Conservation (phyloP, 495 filamentous ascomycete genomes). For the Trichoderma asperelloides region DNA sequence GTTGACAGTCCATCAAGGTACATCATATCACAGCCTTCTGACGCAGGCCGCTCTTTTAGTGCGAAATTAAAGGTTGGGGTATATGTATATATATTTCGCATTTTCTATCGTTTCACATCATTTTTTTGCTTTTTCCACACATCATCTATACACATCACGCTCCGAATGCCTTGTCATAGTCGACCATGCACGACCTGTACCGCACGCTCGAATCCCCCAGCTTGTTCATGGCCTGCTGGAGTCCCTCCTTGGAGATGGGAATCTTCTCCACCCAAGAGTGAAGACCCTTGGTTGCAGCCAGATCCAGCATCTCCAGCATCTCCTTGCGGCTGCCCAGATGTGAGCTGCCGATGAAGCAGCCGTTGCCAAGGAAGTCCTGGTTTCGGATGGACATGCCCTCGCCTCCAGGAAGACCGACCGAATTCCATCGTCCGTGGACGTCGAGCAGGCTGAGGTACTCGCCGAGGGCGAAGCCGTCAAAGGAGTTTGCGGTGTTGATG, state of each 20-base stretch:
- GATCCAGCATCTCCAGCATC: constrained; percentile 72
- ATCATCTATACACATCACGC: neutral
- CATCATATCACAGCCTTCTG: neutral
- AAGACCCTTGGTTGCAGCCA: constrained; percentile 73
- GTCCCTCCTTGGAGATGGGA: constrained; percentile 58
- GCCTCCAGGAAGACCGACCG: constrained; percentile 75
- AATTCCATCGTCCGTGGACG: constrained; percentile 75
- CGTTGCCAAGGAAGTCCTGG: constrained; percentile 67
- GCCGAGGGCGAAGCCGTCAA: constrained; percentile 47
- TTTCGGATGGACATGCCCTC: constrained; percentile 66
- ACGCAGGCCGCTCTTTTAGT: neutral
- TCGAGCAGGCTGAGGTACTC: constrained; percentile 73
- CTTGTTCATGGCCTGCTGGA: constrained; percentile 55
- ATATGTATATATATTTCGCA: neutral
- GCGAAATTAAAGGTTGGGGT: neutral
- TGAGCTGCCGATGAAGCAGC: constrained; percentile 69
- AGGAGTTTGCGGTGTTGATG: constrained; percentile 46
- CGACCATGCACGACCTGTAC: constrained; percentile 41
- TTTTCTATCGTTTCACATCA: neutral
- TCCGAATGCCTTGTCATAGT: constrained; percentile 35
- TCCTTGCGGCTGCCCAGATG: constrained; percentile 76
- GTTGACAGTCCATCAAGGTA: neutral
- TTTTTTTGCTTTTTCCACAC: neutral
- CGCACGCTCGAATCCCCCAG: constrained; percentile 64
- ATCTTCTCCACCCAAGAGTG: constrained; percentile 76